Evolutionary conservation across 768 basidiomycete species (phyloP), one percentile per base, ranked within the genome.

Genomic region (Suillus fuscotomentosus): DNA sequence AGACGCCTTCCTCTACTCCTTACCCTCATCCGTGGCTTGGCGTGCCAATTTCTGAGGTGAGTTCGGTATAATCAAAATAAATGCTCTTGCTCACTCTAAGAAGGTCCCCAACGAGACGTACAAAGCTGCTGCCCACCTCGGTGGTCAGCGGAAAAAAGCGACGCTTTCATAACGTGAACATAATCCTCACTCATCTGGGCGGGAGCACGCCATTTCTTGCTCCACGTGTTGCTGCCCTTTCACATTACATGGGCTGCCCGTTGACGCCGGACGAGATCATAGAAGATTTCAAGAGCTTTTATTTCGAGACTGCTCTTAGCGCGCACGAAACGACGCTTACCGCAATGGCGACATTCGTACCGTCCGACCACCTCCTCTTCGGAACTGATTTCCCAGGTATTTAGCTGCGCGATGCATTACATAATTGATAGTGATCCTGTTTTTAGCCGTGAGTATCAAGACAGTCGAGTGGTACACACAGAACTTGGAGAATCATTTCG

Each of bases 41-140:
- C 24, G 70, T 92, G 45, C 91, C 91, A 15, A 80, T 91, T 60
- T 82, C 82, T 15, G 90, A 91, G 80, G 90, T 88, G 71, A 62
- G 73, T 57, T 39, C 38, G 20, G 24, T 34, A 59, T 50, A 45
- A 22, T 55, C 65, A 57, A 63, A 62, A 60, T 51, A 65, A 39
- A n/a, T 31, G 57, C 53, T 61, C 27, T 42, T 14, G 45, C 34
- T 17, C 5, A 63, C 64, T 60, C 45, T 50, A 45, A 47, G 62
- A 62, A 92, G 90, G 89, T 90, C 0, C 91, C 90, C 8, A 88
- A 91, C 71, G 91, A 92, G 75, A 93, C 91, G 0, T 91, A 86
- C 80, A 92, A 91, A 77, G 91, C 89, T 2, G 90, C 90, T 41
- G 86, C 90, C 3, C 88, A 91, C 70, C 82, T 93, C n/a, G 56